Base-by-base conservation (phyloP, 83 land plant species). In the Thuja plicata region DNA sequence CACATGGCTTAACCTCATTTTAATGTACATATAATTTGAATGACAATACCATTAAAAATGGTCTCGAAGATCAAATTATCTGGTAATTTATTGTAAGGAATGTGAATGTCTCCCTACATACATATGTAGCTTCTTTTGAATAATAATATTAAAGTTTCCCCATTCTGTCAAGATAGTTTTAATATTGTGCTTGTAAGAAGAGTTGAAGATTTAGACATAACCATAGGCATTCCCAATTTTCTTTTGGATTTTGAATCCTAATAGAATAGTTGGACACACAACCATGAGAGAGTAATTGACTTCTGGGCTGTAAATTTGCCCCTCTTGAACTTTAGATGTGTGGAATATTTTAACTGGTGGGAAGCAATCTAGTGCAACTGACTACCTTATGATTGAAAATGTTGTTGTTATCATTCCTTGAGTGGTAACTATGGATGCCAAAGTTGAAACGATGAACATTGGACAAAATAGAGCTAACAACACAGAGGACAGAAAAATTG, bases 361-460 rank as follows among this genome's bases (percentile, higher is more conserved):
- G 84, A 93, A 93, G 88, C 91, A 93, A 62, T 88, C 91, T 9
- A 93, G 66, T 17, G 93, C 88, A 54, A 91, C 60, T 32, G 93
- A 89, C 60, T 90, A 91, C 48, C 86, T 90, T 15, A 91, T 91
- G 85, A 91, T 87, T 34, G 94, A 86, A n/a, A 93, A 93, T 57
- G 89, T 82, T 41, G 94, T 93, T 16, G 93, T 90, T 19, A 93
- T 93, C 32, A 91, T 57, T 15, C 89, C 88, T 70, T 91, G 94
- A 76, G 90, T 93, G 1, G 92, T 93, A 21, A 91, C 91, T 15
- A 91, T 85, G n/a, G 94, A 91, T 11, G 94, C 93, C n/a, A 93
- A 86, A n/a, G 94, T 93, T 5, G 94, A 83, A 2, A 91, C 57
- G 3, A 91, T 87, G 37, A 93, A 93, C 92, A 93, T 90, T 30